Conservation (phyloP, 208 protist species). For the Leishmania tarentolae region DNA sequence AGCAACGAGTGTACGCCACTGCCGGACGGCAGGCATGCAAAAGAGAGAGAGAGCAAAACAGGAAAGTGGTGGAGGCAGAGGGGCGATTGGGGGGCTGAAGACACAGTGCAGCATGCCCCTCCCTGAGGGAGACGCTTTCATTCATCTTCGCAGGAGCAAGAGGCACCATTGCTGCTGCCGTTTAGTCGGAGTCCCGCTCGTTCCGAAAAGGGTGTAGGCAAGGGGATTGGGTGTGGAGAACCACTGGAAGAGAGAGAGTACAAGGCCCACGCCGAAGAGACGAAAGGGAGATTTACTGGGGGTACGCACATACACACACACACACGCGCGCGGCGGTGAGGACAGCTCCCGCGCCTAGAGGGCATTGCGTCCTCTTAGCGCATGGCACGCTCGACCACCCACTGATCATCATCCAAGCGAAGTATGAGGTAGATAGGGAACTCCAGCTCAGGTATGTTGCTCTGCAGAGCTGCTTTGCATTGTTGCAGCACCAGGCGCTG, state of each 20-base stretch:
- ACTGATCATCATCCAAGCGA: constrained; percentile 51
- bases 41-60: neutral
- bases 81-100: neutral
- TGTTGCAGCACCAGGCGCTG: constrained; percentile 73
- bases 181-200: neutral
- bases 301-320: too few relatives aligned
- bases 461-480: constrained; percentile 64
- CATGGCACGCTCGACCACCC: constrained; percentile 68
- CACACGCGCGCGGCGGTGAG: neutral
- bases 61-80: neutral
- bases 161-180: neutral
- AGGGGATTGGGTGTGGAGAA: neutral
- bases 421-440: constrained; percentile 65
- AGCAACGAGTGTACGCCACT: neutral
- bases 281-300: neutral
- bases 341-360: neutral
- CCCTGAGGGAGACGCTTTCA: neutral
- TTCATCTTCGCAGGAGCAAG: neutral
- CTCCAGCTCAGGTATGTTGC: constrained; percentile 56
- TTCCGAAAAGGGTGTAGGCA: neutral
- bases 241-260: neutral
- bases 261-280: too few relatives aligned
- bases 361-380: constrained; percentile 21
- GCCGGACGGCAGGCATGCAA: neutral
- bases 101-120: neutral